Percentiles rank a stretch among this genome's conserved stretches.
These are phyloP conservation scores for Magnaporthales sp. DNA, from an alignment of 2,329 filamentous ascomycete genomes.

Conservation along the genomic window DNA sequence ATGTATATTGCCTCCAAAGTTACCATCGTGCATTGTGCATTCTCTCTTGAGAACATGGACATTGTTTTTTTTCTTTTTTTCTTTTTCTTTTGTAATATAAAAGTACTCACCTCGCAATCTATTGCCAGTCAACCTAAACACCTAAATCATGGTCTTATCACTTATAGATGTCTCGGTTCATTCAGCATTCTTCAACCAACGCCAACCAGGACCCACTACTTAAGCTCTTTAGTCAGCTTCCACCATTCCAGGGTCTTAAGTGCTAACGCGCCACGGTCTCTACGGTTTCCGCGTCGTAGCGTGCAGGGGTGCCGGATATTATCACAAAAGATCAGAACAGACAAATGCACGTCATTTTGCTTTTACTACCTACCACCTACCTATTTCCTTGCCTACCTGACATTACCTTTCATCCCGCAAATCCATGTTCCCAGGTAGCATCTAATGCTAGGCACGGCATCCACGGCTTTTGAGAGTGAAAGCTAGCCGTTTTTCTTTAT, in stretches of 20 bases:
- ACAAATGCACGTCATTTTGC: background rate
- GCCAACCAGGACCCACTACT: background rate
- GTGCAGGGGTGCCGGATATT: background rate
- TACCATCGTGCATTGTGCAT: no score
- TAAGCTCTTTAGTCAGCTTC: background rate
- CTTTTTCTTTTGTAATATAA: no score
- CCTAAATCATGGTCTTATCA: no score
- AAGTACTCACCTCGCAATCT: no score
- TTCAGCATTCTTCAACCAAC: background rate
- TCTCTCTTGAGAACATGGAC: no score
- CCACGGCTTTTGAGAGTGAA: background rate
- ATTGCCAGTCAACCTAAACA: no score
- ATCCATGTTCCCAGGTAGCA: background rate
- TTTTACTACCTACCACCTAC: background rate
- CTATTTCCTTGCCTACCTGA: background rate
- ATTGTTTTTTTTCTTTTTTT: no score
- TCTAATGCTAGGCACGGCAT: background rate
- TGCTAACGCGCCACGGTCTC: background rate
- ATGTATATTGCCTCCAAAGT: no score
- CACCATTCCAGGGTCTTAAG: background rate
- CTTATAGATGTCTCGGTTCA: no score
- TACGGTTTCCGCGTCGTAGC: background rate
- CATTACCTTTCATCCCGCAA: background rate
- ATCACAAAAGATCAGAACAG: background rate
- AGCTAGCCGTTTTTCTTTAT: background rate